phyloP scores from a whole-genome alignment of 495 filamentous ascomycete species.

The Aspergillus carlsbadensis region DNA sequence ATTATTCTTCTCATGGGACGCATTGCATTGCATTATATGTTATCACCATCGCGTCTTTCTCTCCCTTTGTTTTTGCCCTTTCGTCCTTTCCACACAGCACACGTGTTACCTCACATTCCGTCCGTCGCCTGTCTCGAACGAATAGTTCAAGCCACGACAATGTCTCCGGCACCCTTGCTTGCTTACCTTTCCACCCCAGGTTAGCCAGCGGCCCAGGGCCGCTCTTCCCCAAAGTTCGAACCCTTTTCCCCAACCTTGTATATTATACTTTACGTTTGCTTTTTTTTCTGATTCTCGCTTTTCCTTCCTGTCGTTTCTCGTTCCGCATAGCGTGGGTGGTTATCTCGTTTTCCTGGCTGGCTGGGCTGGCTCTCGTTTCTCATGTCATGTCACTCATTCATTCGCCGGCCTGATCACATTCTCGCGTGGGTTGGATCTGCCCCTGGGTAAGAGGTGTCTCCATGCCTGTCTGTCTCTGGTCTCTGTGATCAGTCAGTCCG shows the following conservation, averaged over 20 bases:
- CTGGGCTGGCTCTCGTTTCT: not conserved
- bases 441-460: not conserved
- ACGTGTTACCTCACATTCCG: constrained; percentile 19
- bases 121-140: not conserved
- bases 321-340: constrained; percentile 28
- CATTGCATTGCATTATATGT: constrained; percentile 20
- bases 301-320: not conserved
- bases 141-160: no score
- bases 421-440: not conserved
- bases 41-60: constrained; percentile 1
- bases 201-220: not conserved
- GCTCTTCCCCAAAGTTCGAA: not conserved
- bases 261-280: constrained; percentile 13
- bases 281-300: not conserved
- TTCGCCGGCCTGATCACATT: constrained; percentile 15
- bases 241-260: constrained; percentile 7
- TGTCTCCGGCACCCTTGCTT: no score
- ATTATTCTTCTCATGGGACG: constrained; percentile 11
- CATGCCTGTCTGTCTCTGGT: not conserved
- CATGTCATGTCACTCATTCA: constrained; percentile 25
- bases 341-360: constrained; percentile 9
- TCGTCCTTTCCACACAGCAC: constrained; percentile 13
- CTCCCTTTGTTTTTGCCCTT: not conserved
- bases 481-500: constrained; percentile 13
- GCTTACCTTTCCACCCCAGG: constrained; percentile 13